Conservation (phyloP, 352 stramenopile genomes). For the Phytophthora vignae region DNA sequence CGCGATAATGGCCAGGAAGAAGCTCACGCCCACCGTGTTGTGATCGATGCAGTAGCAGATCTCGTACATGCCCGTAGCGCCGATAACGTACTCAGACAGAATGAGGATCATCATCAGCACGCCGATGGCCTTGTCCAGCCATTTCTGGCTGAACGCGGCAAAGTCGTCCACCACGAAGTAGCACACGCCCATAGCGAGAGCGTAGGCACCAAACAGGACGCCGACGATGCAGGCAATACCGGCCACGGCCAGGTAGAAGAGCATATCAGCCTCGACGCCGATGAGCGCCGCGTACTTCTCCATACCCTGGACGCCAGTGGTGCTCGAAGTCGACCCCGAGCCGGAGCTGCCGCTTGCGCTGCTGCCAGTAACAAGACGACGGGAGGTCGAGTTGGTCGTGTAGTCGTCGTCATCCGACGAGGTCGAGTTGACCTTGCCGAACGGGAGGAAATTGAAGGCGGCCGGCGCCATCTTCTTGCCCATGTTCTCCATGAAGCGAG, state of each 20-base stretch:
- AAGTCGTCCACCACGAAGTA: slow-evolving; percentile 70
- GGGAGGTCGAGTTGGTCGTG: slow-evolving; percentile 25
- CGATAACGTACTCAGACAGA: slow-evolving; percentile 85
- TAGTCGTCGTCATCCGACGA: slow-evolving; percentile 23
- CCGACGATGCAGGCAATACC: slow-evolving; percentile 61
- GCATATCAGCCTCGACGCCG: slow-evolving; percentile 76
- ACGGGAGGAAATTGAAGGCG: slow-evolving; percentile 71
- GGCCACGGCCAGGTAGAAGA: slow-evolving; percentile 84
- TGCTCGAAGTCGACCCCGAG: slow-evolving; percentile 33
- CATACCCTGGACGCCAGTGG: slow-evolving; percentile 68
- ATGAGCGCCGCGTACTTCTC: slow-evolving; percentile 82
- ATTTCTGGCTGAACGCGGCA: slow-evolving; percentile 64
- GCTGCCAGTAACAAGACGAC: slow-evolving; percentile 43
- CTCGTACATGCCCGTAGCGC: slow-evolving; percentile 84
- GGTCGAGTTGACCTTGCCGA: slow-evolving; percentile 52
- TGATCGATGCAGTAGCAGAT: slow-evolving; percentile 86
- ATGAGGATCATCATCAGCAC: slow-evolving; percentile 88
- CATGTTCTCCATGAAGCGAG: slow-evolving; percentile 81
- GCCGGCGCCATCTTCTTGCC: slow-evolving; percentile 73
- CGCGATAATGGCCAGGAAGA: slow-evolving; percentile 72
- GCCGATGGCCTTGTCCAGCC: slow-evolving; percentile 82
- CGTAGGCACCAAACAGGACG: slow-evolving; percentile 59
- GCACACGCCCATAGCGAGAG: slow-evolving; percentile 50
- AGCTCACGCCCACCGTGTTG: slow-evolving; percentile 56
- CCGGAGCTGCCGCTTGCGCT: slow-evolving; percentile 36